Evolutionary conservation across 768 basidiomycete species (phyloP).

Genomic region (Russula earlei): DNA sequence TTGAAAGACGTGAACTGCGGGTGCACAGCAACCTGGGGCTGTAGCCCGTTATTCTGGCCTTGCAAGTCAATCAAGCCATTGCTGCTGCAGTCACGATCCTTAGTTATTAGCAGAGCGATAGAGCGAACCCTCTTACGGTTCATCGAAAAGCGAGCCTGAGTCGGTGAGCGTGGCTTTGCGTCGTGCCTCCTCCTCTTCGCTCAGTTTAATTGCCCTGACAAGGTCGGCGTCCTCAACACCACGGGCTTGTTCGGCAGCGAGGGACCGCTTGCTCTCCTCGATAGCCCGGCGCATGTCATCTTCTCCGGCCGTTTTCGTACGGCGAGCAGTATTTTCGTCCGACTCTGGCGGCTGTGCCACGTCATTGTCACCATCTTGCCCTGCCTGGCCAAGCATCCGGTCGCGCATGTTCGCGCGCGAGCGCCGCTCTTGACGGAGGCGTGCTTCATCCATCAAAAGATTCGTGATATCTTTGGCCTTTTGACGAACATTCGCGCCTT

Average conservation of each 20-base stretch:
- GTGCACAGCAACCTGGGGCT: slow-evolving; percentile 73
- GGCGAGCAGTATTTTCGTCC: slow-evolving; percentile 33
- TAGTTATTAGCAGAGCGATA: slow-evolving; percentile 2
- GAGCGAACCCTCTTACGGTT: slow-evolving; percentile 46
- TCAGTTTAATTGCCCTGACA: slow-evolving; percentile 70
- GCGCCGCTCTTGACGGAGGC: slow-evolving; percentile 78
- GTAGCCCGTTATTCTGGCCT: slow-evolving; percentile 30
- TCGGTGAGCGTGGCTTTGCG: slow-evolving; percentile 63
- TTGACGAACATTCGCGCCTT: slow-evolving; percentile 95
- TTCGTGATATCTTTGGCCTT: slow-evolving; percentile 99
- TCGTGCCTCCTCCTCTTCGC: slow-evolving; percentile 83
- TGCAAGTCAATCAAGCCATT: slow-evolving; percentile 10
- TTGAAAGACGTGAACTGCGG: slow-evolving; percentile 92
- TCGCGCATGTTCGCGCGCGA: slow-evolving; percentile 88
- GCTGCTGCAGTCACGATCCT: background rate
- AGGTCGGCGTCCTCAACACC: slow-evolving; percentile 78
- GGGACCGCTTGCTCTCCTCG: slow-evolving; percentile 74
- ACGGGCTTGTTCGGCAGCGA: slow-evolving; percentile 58
- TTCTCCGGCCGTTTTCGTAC: slow-evolving; percentile 30
- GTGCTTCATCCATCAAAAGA: slow-evolving; percentile 74
- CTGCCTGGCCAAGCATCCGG: slow-evolving; percentile 70
- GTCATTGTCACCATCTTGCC: slow-evolving; percentile 29
- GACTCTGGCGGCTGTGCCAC: slow-evolving; percentile 34
- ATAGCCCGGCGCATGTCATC: slow-evolving; percentile 82
- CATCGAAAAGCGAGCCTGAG: slow-evolving; percentile 74